Base-by-base conservation (phyloP, 1,139 yeast species). In the Candida albicans region DNA sequence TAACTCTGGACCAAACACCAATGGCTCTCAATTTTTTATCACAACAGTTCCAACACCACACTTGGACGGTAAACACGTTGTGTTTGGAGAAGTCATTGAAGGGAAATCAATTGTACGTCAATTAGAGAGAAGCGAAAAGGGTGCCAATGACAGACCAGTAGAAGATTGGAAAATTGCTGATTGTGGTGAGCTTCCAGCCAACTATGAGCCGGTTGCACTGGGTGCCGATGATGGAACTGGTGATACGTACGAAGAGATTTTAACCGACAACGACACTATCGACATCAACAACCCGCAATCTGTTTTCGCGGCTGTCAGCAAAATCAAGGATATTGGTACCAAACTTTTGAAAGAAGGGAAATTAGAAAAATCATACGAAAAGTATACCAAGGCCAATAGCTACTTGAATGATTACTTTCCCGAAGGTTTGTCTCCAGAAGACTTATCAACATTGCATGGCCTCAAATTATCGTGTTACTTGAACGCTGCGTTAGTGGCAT, bases 21-120 rank as follows among this genome's bases (percentile, higher is more conserved):
- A 93, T 62, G 98, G 98, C 1, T 89, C 96, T 0, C 98, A 93
- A 64, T 91, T 90, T 59, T 93, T 93, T 64, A 84, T 93, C 57
- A 87, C 96, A 33, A 84, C 93, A n/a, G 88, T 79, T 4, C 80
- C 87, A 40, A 84, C 93, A 18, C 88, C 93, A 8, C 93, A 87
- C 62, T 75, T 91, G 55, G 93, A 93, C 62, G 95, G 95, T 37
- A 91, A 93, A 67, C 99, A 95, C 65, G 98, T 91, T 44, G 97
- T 93, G 8, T 95, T 93, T 63, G 99, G 99, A 49, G 81, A 85
- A 63, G 90, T 93, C 18, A 64, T 89, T 39, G 77, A 82, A 43
- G 98, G 98, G 39, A 88, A 86, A 63, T 80, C 93, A 9, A 67
- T 90, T 29, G 90, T 89, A 25, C 82, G 96, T 56, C 73, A 76